Evolutionary conservation across 2,329 filamentous ascomycete genomes (phyloP), one percentile per base, ranked within the genome.

Genomic region (Arthroderma sp.): DNA sequence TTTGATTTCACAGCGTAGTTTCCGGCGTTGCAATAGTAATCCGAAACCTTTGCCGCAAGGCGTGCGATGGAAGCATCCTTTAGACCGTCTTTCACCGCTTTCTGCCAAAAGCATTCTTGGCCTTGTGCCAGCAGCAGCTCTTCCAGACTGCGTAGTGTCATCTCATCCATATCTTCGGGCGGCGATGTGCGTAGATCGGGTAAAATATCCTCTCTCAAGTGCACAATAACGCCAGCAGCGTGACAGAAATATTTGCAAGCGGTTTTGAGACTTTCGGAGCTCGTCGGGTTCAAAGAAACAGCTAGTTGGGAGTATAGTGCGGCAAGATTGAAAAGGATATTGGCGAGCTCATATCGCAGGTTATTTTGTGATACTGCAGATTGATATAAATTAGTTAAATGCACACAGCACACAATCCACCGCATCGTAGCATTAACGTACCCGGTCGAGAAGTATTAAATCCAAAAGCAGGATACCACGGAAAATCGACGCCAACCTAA

Each of bases 21-120:
- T 5, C 84, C 81, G 0, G 88, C 86, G 44, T 81, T 70, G 43
- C 80, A 83, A 64, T 96, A 98, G 37, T 94, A 75, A 57, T 98
- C 91, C 2, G 85, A 93, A 3, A 96, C 87, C 49, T 86, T 80
- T 3, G 86, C 86, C 4, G 91, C 88, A 11, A 98, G 72, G 60
- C 93, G 91, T 2, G 91, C 85, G 49, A 98, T 94, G 0, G 83
- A 85, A 1, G 80, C 83, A 60, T 98, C 91, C 61, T 94, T 95
- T 66, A 94, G 79, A 27, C 81, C 80, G 59, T 95, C 89, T 69
- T 93, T 88, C 47, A 94, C 88, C 1, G 91, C 89, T 61, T 94
- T 96, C 54, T 91, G 83, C 91, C 91, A 98, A 64, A 91, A 96
- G 60, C 88, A 96, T 66, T 98, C 91, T 59, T 98, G 91, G 29